phyloP scores from a whole-genome alignment of 345 rosid genomes.

The Gossypium sturtianum region DNA sequence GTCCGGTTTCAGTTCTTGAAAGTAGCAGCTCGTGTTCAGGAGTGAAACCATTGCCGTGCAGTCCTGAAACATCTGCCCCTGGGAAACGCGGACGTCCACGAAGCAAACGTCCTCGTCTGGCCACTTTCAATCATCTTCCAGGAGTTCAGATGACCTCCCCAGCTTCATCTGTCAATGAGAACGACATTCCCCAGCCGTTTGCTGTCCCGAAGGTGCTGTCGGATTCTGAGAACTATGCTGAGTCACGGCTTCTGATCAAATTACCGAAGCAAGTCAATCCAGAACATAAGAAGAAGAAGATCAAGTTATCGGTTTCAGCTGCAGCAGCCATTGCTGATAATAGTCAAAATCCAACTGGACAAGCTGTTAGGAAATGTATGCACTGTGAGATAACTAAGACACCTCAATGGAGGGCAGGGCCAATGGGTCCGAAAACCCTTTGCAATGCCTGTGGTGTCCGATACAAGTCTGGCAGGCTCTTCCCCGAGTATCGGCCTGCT shows the following conservation, averaged over 20 bases:
- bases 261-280: slow-evolving; percentile 49
- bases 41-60: slow-evolving; percentile 33
- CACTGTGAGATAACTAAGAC: slow-evolving; percentile 96
- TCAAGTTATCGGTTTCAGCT: slow-evolving; percentile 42
- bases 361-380: slow-evolving; percentile 74
- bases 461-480: slow-evolving; percentile 89
- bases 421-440: slow-evolving; percentile 95
- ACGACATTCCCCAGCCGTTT: slow-evolving; percentile 18
- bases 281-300: slow-evolving; percentile 71
- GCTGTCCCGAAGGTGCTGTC: slow-evolving; percentile 26
- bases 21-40: slow-evolving; percentile 83
- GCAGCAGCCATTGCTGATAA: slow-evolving; percentile 21
- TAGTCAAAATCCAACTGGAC: slow-evolving; percentile 30
- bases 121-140: slow-evolving; percentile 48
- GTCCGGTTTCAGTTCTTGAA: slow-evolving; percentile 89
- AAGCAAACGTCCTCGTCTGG: slow-evolving; percentile 86
- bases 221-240: slow-evolving; percentile 51
- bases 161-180: slow-evolving; percentile 30
- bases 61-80: slow-evolving; percentile 34
- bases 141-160: slow-evolving; percentile 43
- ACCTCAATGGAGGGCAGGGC: slow-evolving; percentile 99
- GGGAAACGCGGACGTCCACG: slow-evolving; percentile 76
- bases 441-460: slow-evolving; percentile 99
- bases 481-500: slow-evolving; percentile 97
- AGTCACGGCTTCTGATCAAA: slow-evolving; percentile 59